Base-by-base conservation (phyloP, 208 protist species). In the Wallacemonas sp. region DNA sequence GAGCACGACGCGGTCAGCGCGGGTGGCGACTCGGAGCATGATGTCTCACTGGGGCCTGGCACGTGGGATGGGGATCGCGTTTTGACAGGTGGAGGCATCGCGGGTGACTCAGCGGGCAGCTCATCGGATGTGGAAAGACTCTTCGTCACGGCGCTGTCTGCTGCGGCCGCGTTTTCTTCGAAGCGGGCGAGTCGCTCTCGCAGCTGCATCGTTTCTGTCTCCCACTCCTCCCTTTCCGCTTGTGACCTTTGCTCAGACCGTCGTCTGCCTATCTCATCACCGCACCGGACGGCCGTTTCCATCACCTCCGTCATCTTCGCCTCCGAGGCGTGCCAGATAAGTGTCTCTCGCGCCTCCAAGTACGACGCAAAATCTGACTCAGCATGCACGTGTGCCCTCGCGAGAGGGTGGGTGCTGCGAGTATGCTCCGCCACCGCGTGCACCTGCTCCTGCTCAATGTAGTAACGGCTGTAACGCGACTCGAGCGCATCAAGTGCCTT, bases 191-290 rank as follows among this genome's bases (percentile, higher is more conserved):
- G 49, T 12, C 44, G 66, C 66, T 78, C 72, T 11, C 63, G 66
- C 59, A 78, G 67, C 45, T 78, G 72, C 22, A 78, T 34, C 26
- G 64, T 30, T 42, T 78, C 66, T n/a, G 66, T 78, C 42, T 78
- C 72, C 60, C 71, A 77, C 62, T 66, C 28, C 45, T 77, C 71
- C 15, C 59, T 53, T 38, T 45, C 47, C 59, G n/a, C 8, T n/a
- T 66, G 51, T n/a, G 62, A 24, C 8, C 22, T 19, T 17, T 42
- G 38, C 17, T 42, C n/a, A n/a, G n/a, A n/a, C n/a, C n/a, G n/a
- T n/a, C n/a, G n/a, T n/a, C n/a, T n/a, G n/a, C 38, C 38, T 11
- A 42, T 42, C 12, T 11, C 38, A n/a, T 42, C 45, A 22, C 45
- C 45, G 19, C 45, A 51, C 45, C 22, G 15, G 17, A 22, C 19